phyloP scores from a whole-genome alignment of 176 grass and related monocot species.

The Bromus sterilis region DNA sequence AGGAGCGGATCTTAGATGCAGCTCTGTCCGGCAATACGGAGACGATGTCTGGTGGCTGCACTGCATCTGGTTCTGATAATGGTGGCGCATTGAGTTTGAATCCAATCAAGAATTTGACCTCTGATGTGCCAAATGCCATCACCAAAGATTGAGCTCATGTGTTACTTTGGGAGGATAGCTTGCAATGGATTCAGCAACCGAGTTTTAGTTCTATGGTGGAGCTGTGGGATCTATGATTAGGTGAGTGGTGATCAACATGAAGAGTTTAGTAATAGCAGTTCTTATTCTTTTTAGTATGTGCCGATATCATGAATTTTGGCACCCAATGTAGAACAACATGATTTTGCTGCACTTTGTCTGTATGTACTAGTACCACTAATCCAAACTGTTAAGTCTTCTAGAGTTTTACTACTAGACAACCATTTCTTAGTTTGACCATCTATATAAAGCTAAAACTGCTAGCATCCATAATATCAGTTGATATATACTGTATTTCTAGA shows the following conservation, averaged over 20 bases:
- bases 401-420: too few species aligned
- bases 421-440: too few species aligned
- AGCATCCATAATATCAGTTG: too few species aligned
- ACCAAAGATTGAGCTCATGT: neutral
- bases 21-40: neutral
- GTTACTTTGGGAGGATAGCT: too few species aligned
- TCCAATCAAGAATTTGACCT: neutral
- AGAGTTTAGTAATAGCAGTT: neutral
- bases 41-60: neutral
- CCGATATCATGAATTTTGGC: too few species aligned
- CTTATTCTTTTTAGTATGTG: neutral
- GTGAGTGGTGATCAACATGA: neutral
- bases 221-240: neutral
- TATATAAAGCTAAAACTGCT: too few species aligned
- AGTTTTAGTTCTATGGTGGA: neutral
- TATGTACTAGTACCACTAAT: too few species aligned
- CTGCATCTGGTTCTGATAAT: neutral
- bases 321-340: too few species aligned
- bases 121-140: neutral
- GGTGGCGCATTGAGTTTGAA: neutral
- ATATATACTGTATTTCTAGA: too few species aligned
- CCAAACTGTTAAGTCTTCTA: too few species aligned
- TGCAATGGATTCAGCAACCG: neutral
- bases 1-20: constrained; percentile 15
- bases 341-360: too few species aligned